Evolutionary conservation across 1,139 yeast species (phyloP), one percentile per base, ranked within the genome.

Genomic region (Suhomyces bribrorum): DNA sequence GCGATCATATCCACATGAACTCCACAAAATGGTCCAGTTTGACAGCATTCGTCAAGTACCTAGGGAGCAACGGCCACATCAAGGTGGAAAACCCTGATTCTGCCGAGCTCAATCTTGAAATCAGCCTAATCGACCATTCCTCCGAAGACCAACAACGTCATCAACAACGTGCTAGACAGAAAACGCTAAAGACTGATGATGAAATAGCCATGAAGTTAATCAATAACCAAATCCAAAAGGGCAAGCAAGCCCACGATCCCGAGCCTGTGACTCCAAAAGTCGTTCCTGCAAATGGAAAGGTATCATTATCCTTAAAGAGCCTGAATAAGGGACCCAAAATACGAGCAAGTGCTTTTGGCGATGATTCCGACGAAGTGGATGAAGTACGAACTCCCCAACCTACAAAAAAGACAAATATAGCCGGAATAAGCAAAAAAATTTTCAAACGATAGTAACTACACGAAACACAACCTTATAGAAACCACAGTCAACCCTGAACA

Each of bases 1-100:
- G 79, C 53, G 79, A 86, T 40, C 97, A 92, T 59, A 69, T 89
- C 5, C 98, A 90, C 58, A 80, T 92, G 84, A 89, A 88, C 56
- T 82, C 97, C 3, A 92, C 98, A 1, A 70, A 72, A 45, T 92
- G 95, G 90, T 59, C 74, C 3, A 77, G 85, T 5, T 62, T 94
- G 29, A 76, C 92, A 0, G 76, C 78, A 37, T 86, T 90, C 57
- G 74, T 88, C n/a, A 75, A 78, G 45, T 66, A 78, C 49, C 61
- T 92, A 47, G 85, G 82, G 1, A 67, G 72, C 16, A 64, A 69
- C 18, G 87, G 89, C 2, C 61, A 74, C n/a, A 77, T 85, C 7
- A 61, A 69, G 26, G 83, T 85, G 1, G 76, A 71, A 14, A 53
- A 59, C 56, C 52, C 65, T 2, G 73, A 69, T 13, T 69, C 62